Base-by-base conservation (phyloP, 768 basidiomycete genomes). In the Psilocybe cyanescens region DNA sequence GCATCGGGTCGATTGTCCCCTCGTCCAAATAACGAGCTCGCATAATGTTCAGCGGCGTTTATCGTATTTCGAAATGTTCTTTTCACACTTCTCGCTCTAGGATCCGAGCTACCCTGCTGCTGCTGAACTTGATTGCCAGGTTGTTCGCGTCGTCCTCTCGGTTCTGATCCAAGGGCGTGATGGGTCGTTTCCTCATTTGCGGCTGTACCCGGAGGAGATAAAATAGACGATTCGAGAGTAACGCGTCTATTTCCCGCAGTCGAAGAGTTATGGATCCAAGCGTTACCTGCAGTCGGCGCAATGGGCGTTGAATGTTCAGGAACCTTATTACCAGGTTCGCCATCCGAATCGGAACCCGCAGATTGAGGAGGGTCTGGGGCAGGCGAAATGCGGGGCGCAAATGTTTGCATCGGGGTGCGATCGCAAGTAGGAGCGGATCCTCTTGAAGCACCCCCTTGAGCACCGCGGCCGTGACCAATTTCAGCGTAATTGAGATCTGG, bases 401-500 rank as follows among this genome's bases (percentile, higher is more conserved):
- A 51, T 24, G 62, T 55, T 58, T 67, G 68, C 59, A 70, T 62
- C 41, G 67, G 62, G 16, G 71, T 67, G 41, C 56, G 60, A 28
- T 70, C 66, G 4, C 48, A 64, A 31, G 49, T 55, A 58, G 35
- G 58, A 37, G 45, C 52, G n/a, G 63, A 59, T 9, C 39, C 56
- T 33, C 63, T 49, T 31, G 70, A 58, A 28, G 47, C 33, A 12
- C 68, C 48, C 12, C 61, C 67, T 56, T 74, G 69, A 17, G 81
- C 75, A 4, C 88, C 89, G 30, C 88, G 81, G 3, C 89, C 89
- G 68, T 91, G 90, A 2, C 89, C 90, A 61, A 91, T 88, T 70
- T 93, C 91, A 4, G 90, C 89, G 63, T 82, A 91, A 65, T 88
- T 81, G 54, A 90, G 80, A 67, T 92, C 91, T 24, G 89, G 90